phyloP scores from a whole-genome alignment of 2,329 filamentous ascomycete species.

The Claviceps sp. region DNA sequence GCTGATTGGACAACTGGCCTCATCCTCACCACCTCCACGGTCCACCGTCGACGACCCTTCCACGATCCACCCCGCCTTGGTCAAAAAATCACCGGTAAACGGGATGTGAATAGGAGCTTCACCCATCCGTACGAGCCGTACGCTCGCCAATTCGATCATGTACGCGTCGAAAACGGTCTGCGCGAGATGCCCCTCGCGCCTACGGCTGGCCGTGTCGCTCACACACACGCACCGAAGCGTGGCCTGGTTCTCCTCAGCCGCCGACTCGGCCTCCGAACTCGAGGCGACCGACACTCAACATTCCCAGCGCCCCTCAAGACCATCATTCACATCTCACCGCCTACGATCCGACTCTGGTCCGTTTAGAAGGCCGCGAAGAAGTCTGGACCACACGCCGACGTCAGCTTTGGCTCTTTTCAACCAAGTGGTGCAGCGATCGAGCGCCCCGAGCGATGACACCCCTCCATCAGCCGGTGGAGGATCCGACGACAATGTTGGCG shows the following conservation, averaged over 20 bases:
- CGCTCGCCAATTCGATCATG: constrained; percentile 14
- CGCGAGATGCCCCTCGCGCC: constrained; percentile 20
- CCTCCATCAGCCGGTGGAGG: neutral
- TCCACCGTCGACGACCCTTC: neutral
- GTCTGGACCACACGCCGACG: constrained; percentile 11
- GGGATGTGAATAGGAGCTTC: no score
- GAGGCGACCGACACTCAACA: neutral
- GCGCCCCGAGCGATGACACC: neutral
- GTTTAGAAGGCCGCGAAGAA: constrained; percentile 1
- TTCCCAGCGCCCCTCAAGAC: neutral
- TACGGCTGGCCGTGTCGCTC: constrained; percentile 9
- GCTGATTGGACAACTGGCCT: neutral
- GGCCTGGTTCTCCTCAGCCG: constrained; percentile 13
- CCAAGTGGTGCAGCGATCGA: constrained; percentile 17
- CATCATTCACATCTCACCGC: neutral
- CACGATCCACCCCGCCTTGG: neutral
- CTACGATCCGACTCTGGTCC: constrained; percentile 1
- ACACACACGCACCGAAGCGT: neutral
- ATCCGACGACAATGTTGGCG: neutral
- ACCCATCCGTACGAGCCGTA: no score
- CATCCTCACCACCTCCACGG: neutral
- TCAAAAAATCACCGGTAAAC: neutral
- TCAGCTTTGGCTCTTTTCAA: constrained; percentile 22
- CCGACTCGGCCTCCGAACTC: constrained; percentile 1
- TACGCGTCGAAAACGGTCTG: constrained; percentile 21